phyloP scores from a whole-genome alignment of 1,284 basidiomycete species.

The Pseudozyma sp. region DNA sequence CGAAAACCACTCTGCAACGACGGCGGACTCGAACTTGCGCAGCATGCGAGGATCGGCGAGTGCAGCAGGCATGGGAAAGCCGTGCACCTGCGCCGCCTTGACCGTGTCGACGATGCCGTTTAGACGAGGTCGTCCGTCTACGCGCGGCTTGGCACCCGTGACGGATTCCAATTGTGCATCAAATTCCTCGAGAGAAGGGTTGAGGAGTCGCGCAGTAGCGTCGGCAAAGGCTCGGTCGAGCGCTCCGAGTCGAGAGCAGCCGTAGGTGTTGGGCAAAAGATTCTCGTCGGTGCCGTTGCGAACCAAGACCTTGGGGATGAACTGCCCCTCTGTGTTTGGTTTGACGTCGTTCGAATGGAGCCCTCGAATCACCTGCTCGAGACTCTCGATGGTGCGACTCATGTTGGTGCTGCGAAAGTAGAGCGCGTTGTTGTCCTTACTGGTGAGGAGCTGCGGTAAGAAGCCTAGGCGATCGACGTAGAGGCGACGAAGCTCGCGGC shows the following conservation, averaged over 20 bases:
- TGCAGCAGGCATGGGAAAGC: slow-evolving; percentile 69
- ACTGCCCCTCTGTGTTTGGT: slow-evolving; percentile 27
- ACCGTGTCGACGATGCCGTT: slow-evolving; percentile 83
- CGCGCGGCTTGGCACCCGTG: slow-evolving; percentile 76
- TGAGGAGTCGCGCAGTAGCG: slow-evolving; percentile 74
- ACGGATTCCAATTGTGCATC: slow-evolving; percentile 79
- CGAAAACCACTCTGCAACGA: slow-evolving; percentile 83
- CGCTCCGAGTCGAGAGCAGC: slow-evolving; percentile 75
- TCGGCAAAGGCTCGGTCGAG: slow-evolving; percentile 56
- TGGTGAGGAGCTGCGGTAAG: slow-evolving; percentile 46
- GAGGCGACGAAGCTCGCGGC: slow-evolving; percentile 75
- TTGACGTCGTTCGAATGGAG: slow-evolving; percentile 36
- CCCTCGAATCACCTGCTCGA: slow-evolving; percentile 80
- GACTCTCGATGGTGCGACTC: slow-evolving; percentile 80
- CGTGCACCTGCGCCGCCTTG: slow-evolving; percentile 75
- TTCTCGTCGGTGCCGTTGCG: slow-evolving; percentile 76
- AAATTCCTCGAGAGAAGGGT: slow-evolving; percentile 75
- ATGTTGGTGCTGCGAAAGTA: slow-evolving; percentile 76
- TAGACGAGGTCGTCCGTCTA: slow-evolving; percentile 81
- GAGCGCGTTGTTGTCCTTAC: slow-evolving; percentile 41
- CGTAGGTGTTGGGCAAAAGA: slow-evolving; percentile 76
- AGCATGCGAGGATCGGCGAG: slow-evolving; percentile 40
- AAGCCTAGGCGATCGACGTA: slow-evolving; percentile 77
- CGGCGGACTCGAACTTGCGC: slow-evolving; percentile 76
- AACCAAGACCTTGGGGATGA: slow-evolving; percentile 46